Evolutionary conservation across 257 asterid species (phyloP), one percentile per base, ranked within the genome.

Genomic region (Solanum ahanhuiri): DNA sequence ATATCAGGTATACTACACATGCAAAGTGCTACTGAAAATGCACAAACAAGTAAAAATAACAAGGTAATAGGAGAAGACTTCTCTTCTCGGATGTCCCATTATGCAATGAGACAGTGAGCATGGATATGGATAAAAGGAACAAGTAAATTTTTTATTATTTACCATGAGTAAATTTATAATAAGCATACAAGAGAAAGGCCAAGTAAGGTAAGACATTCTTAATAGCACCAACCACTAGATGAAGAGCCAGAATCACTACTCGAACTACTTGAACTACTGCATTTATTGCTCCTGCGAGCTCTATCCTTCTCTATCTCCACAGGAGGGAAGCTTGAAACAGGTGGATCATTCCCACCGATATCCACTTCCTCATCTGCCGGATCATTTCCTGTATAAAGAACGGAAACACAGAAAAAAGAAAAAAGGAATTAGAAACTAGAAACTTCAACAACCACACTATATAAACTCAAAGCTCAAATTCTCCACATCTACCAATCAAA

Each of bases 211-310:
- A 82, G 45, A 86, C 31, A 11, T 83, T 87, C 64, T 57, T 67
- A 79, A 75, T 35, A 87, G 87, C 87, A 92, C 93, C 45, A 86
- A 95, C 96, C 93, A 88, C 92, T 71, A 75, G 94, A 92, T 86
- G 94, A 95, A 85, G 95, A 91, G 89, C 94, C 96, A 70, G 99
- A 95, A 67, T 89, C 98, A 85, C 96, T 84, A 84, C 93, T 89
- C 82, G 98, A 95, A 91, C 95, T 90, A 87, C 96, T 92, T 75
- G 98, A 93, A 90, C 93, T 93, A 87, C 91, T 89, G 91, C 93
- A 87, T 69, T 91, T 92, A 87, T 90, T 92, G 89, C 90, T 91
- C 88, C 91, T 87, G 84, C 67, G 89, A 35, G 89, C 88, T 87
- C 87, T 86, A 67, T 95, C 92, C 90, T 92, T 92, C 84, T 91